Percentiles rank a stretch among this genome's conserved stretches.
Evolutionary conservation across 2,329 filamentous ascomycete genomes (phyloP).

Genomic region (Xylariales sp.): DNA sequence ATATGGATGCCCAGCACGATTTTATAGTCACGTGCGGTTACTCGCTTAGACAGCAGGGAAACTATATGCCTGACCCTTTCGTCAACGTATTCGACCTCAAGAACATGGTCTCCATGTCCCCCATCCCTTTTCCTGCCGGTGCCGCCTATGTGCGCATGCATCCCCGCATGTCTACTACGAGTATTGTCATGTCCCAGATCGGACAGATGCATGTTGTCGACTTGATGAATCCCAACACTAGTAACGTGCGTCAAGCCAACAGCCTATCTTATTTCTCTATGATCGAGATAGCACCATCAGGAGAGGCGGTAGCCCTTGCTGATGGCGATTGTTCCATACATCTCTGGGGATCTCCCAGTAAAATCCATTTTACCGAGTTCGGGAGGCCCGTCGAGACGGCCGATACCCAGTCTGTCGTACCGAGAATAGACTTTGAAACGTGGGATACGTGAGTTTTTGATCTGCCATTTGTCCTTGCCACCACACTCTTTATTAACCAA

Average conservation of each 20-base stretch:
- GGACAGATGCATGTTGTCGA: conserved; percentile 97
- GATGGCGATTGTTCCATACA: conserved; percentile 84
- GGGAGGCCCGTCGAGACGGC: conserved; percentile 82
- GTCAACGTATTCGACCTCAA: conserved; percentile 97
- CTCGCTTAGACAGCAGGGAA: conserved; percentile 82
- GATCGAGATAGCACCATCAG: conserved; percentile 88
- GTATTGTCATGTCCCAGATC: conserved; percentile 89
- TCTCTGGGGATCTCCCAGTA: conserved; percentile 87
- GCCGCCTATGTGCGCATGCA: conserved; percentile 97
- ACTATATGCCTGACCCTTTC: conserved; percentile 88
- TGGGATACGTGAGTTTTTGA: conserved; percentile 70
- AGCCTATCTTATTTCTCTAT: conserved; percentile 79
- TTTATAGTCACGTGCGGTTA: conserved; percentile 96
- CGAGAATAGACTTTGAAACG: conserved; percentile 72
- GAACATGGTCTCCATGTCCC: conserved; percentile 85
- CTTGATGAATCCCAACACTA: conserved; percentile 90
- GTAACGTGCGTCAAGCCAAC: conserved; percentile 85
- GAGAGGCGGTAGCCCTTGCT: conserved; percentile 83
- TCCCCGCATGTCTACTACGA: conserved; percentile 93
- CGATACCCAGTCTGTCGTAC: conserved; percentile 69
- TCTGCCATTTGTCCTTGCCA: background rate
- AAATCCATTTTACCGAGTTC: conserved; percentile 87
- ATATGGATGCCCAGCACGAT: conserved; percentile 97
- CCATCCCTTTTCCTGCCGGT: conserved; percentile 91
- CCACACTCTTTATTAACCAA: conserved; percentile 29